Evolutionary conservation across 164 flowering plant genomes (phyloP), one percentile per base, ranked within the genome.

Genomic region (Saururus chinensis): DNA sequence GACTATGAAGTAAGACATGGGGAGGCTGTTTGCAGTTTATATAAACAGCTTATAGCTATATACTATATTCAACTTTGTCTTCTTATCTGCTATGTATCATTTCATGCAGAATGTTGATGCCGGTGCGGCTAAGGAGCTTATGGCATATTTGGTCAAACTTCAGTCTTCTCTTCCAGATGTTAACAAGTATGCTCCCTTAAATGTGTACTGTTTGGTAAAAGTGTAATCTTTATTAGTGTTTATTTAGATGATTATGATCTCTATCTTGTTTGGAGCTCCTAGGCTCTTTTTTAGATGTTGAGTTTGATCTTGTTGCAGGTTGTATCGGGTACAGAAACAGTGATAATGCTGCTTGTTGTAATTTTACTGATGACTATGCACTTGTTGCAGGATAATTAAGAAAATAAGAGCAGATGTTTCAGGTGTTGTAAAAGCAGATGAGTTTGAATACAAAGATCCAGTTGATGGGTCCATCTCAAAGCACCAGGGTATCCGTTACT

Each of bases 391-490:
- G 65, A 82, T 83, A 65, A 75, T 90, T 55, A 82, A 83, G 67
- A 92, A 82, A 53, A 77, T 80, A 49, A 67, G 85, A 19, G 76
- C 89, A 60, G 97, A 87, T 70, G 96, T 87, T 51, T 63, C 96
- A 30, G 75, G 78, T 45, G 86, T 95, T 63, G 83, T 65, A 53
- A 20, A 77, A 62, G 97, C 84, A 23, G 96, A 95, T 78, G 99
- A 95, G 68, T 95, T 95, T 64, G 97, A 95, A 66, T 95, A 95
- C 83, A 95, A 86, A 70, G 97, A 91, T 80, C 95, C 95, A 21
- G 97, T 95, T 65, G 99, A 95, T 80, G 92, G 95, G 69, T 95
- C 97, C 66, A 70, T 91, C 66, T 95, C 99, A 56, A 87, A 86
- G 80, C 92, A 95, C 76, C 97, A 95, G 84, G 99, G 99, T 19